Evolutionary conservation across 176 grass and related monocot species (phyloP).

Genomic region (Carex scoparia): DNA sequence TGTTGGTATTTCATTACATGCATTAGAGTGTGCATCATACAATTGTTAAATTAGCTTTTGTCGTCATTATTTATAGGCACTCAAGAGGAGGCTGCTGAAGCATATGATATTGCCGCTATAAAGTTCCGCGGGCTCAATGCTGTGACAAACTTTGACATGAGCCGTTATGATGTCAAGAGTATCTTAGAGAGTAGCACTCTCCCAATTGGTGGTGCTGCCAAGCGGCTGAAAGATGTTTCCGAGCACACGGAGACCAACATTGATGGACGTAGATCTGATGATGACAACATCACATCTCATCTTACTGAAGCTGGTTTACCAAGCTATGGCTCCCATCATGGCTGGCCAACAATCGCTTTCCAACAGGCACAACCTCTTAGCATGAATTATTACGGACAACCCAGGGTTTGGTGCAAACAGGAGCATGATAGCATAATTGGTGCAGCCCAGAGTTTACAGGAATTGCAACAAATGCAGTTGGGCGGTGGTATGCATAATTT

Average conservation of each 20-base stretch:
- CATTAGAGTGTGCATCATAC: not conserved
- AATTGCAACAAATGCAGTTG: constrained; percentile 35
- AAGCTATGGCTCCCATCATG: constrained; percentile 24
- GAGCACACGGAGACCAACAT: constrained; percentile 28
- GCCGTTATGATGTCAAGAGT: constrained; percentile 64
- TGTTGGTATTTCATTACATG: not conserved
- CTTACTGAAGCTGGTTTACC: constrained; percentile 28
- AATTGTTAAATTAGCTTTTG: not conserved
- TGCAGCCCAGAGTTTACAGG: constrained; percentile 36
- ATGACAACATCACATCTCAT: constrained; percentile 1
- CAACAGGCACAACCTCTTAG: constrained; percentile 24
- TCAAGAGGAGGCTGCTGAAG: constrained; percentile 80
- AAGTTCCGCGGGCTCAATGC: constrained; percentile 79
- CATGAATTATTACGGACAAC: constrained; percentile 28
- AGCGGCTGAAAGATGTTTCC: constrained; percentile 42
- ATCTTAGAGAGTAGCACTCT: constrained; percentile 61
- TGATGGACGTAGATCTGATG: constrained; percentile 11
- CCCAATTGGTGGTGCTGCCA: constrained; percentile 39
- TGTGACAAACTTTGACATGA: constrained; percentile 89
- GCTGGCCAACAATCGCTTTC: constrained; percentile 33
- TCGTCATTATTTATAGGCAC: constrained; percentile 38
- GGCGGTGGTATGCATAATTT: constrained; percentile 42
- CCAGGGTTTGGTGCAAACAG: constrained; percentile 56
- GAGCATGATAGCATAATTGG: constrained; percentile 46
- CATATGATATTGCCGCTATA: constrained; percentile 73